Evolutionary conservation across 257 asterid species (phyloP).

Genomic region (Gentiana macrophylla): DNA sequence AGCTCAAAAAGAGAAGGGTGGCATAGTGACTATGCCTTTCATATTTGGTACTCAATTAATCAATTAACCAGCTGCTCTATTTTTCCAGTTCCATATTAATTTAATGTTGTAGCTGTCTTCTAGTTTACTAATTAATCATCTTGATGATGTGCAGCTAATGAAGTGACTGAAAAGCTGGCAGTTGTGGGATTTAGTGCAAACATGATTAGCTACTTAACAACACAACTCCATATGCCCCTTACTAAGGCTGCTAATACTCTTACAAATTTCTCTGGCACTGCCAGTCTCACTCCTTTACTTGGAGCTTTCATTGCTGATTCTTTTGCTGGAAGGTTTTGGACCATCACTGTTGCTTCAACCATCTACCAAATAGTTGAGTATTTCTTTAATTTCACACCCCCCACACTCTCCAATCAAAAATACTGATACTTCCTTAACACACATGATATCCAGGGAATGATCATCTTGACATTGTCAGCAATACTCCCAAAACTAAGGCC

Average conservation of each 20-base stretch:
- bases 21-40: conserved; percentile 83
- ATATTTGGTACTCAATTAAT: conserved; percentile 45
- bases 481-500: conserved; percentile 58
- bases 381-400: conserved; percentile 3
- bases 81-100: conserved; percentile 2
- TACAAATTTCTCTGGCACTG: conserved; percentile 74
- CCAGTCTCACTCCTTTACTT: conserved; percentile 68
- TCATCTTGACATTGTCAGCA: conserved; percentile 54
- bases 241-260: conserved; percentile 84
- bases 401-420: background rate
- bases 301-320: conserved; percentile 80
- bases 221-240: conserved; percentile 56
- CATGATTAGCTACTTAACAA: conserved; percentile 70
- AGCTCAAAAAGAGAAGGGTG: conserved; percentile 48
- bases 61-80: too few relatives aligned
- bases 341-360: conserved; percentile 64
- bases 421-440: background rate
- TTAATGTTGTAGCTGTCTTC: background rate
- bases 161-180: conserved; percentile 78
- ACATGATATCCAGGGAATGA: conserved; percentile 49
- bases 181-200: conserved; percentile 74
- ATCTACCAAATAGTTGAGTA: conserved; percentile 57
- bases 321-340: conserved; percentile 82
- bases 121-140: background rate
- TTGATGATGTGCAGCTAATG: conserved; percentile 47